These are phyloP conservation scores for Ustilago trichophora DNA, from an alignment of 1,284 basidiomycete species.

Conservation along the genomic window DNA sequence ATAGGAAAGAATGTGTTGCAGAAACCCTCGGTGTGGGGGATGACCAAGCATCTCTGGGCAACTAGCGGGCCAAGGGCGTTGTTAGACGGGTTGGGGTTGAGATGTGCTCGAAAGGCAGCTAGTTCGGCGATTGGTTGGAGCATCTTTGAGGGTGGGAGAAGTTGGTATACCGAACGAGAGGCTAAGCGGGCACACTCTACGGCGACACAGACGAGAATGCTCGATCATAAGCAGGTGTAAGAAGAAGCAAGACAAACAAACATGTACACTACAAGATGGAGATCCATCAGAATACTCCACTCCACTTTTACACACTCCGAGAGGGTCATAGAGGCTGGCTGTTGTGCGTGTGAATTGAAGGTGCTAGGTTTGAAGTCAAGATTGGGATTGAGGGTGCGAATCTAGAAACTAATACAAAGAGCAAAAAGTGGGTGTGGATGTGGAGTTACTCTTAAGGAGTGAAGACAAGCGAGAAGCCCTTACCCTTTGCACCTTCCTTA, in stretches of 20 bases:
- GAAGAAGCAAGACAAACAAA: not conserved
- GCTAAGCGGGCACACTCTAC: not conserved
- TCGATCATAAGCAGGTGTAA: constrained; percentile 26
- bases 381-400: constrained; percentile 1
- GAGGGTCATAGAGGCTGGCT: too few relatives aligned
- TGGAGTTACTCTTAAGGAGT: constrained; percentile 40
- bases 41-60: constrained; percentile 43
- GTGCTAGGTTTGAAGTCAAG: too few relatives aligned
- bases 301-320: not conserved
- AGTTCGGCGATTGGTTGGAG: constrained; percentile 65
- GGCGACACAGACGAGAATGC: not conserved
- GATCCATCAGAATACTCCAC: not conserved
- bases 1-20: not conserved
- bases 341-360: too few relatives aligned
- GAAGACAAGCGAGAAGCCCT: constrained; percentile 46
- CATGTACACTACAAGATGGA: constrained; percentile 1
- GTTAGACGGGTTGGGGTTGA: constrained; percentile 59
- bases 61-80: constrained; percentile 47
- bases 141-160: constrained; percentile 61
- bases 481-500: constrained; percentile 41
- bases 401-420: not conserved
- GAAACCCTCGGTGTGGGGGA: constrained; percentile 26
- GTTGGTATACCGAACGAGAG: constrained; percentile 43
- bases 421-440: too few relatives aligned
- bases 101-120: constrained; percentile 62